Evolutionary conservation across 345 rosid genomes (phyloP), one percentile per base, ranked within the genome.

Genomic region (Arabis hirsuta): DNA sequence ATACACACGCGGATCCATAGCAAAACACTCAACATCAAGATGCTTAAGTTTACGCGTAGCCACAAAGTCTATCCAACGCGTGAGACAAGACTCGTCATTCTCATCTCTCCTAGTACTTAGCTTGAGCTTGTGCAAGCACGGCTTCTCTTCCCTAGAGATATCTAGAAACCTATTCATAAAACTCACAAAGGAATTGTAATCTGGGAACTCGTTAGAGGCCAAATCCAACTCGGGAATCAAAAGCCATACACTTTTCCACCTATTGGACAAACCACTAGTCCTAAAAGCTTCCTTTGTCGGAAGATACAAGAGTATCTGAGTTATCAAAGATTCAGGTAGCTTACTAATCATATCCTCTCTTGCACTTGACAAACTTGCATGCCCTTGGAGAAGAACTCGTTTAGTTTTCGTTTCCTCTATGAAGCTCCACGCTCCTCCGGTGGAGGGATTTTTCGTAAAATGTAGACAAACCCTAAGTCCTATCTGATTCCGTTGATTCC

Each of bases 261-360:
- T 9, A 2, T 9, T 22, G 47, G 58, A 58, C 47, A 69, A 2
- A 48, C 14, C 50, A 47, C 59, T 47, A 11, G 67, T 36, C 34
- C n/a, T 44, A 26, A 59, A 67, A 50, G 8, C 67, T 6, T 36
- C 41, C 7, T 70, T 59, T 48, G 66, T 59, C 12, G 53, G 51
- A 27, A 54, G 60, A 27, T 4, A 14, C 42, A 5, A 42, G 4
- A 67, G 62, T 3, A 67, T 67, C 53, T 48, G 39, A 68, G 31
- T 42, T 16, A 67, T 14, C 62, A 67, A 55, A 42, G 53, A 2
- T 12, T 67, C 71, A 0, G 52, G 72, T 67, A 67, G 54, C 1
- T 26, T 67, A 42, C 72, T 55, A 16, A 50, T 50, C 58, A 20
- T 12, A 50, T 50, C 69, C 4, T 13, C 26, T 47, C 20, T 20